A percentile compares a stretch with the other conserved stretches of the same genome.
phyloP scores from a whole-genome alignment of 257 asterid genomes.

The Nicotiana knightiana region DNA sequence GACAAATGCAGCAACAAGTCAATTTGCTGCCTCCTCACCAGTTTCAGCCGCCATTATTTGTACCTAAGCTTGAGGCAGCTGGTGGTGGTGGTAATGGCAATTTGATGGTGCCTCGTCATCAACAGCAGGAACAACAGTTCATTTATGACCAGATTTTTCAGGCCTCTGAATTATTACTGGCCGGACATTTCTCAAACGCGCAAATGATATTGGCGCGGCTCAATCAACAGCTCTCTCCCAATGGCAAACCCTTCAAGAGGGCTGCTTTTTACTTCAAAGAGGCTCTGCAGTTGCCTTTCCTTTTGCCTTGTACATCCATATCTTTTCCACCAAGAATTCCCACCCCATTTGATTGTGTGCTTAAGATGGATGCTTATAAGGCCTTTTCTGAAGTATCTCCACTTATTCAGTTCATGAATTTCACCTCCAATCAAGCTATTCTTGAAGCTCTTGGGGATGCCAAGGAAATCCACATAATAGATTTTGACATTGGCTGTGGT shows the following conservation, averaged over 20 bases:
- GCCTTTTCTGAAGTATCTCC: conserved; percentile 44
- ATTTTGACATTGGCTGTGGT: conserved; percentile 55
- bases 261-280: conserved; percentile 44
- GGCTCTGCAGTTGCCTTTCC: conserved; percentile 33
- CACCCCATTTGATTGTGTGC: conserved; percentile 37
- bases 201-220: conserved; percentile 63
- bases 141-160: conserved; percentile 33
- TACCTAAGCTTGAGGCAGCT: conserved; percentile 34
- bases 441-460: conserved; percentile 40
- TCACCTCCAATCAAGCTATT: conserved; percentile 45
- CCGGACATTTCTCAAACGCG: conserved; percentile 48
- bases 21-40: conserved; percentile 6
- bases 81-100: conserved; percentile 17
- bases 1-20: conserved; percentile 9
- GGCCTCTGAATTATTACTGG: conserved; percentile 39
- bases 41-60: conserved; percentile 18
- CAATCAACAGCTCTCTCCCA: conserved; percentile 44
- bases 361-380: conserved; percentile 51
- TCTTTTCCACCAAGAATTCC: conserved; percentile 21
- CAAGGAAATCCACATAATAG: conserved; percentile 36
- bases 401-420: conserved; percentile 36
- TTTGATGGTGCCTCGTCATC: conserved; percentile 11
- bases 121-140: conserved; percentile 23
- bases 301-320: conserved; percentile 16
- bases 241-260: conserved; percentile 35